A percentile compares a stretch with the other conserved stretches of the same genome.
These are phyloP conservation scores for Raddia distichophylla DNA, from an alignment of 176 grass and related monocot species.

Conservation along the genomic window DNA sequence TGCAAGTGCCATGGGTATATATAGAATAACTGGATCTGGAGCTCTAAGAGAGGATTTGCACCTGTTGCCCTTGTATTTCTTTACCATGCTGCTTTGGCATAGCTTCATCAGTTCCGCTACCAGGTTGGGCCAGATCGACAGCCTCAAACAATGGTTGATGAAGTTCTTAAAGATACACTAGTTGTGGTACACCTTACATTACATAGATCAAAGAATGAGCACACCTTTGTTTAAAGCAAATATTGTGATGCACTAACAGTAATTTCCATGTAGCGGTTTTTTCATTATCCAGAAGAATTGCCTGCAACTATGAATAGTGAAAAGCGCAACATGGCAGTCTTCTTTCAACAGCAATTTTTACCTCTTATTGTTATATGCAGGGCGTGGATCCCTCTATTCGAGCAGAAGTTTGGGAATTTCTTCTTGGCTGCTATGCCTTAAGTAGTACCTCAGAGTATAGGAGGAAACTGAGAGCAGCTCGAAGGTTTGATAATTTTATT, in stretches of 20 bases:
- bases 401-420: constrained; percentile 96
- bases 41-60: too few relatives aligned
- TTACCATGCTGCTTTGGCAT: too few relatives aligned
- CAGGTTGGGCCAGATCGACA: too few relatives aligned
- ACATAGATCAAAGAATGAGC: not conserved
- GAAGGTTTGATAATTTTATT: constrained; percentile 66
- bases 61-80: too few relatives aligned
- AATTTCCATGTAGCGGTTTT: not conserved
- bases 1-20: too few relatives aligned
- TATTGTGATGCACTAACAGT: constrained; percentile 1
- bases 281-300: not conserved
- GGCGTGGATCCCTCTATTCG: constrained; percentile 92
- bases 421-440: constrained; percentile 92
- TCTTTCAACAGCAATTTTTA: constrained; percentile 18
- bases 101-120: too few relatives aligned
- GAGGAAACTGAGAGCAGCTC: constrained; percentile 67
- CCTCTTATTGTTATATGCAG: constrained; percentile 48
- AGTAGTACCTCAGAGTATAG: constrained; percentile 80
- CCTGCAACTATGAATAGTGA: not conserved
- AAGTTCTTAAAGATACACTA: too few relatives aligned
- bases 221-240: not conserved
- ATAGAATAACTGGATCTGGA: too few relatives aligned
- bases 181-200: too few relatives aligned
- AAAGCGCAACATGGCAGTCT: not conserved
- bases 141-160: too few relatives aligned